These are phyloP conservation scores for Fusarium vanettenii DNA, from an alignment of 2,329 filamentous ascomycete genomes.

Conservation along the genomic window DNA sequence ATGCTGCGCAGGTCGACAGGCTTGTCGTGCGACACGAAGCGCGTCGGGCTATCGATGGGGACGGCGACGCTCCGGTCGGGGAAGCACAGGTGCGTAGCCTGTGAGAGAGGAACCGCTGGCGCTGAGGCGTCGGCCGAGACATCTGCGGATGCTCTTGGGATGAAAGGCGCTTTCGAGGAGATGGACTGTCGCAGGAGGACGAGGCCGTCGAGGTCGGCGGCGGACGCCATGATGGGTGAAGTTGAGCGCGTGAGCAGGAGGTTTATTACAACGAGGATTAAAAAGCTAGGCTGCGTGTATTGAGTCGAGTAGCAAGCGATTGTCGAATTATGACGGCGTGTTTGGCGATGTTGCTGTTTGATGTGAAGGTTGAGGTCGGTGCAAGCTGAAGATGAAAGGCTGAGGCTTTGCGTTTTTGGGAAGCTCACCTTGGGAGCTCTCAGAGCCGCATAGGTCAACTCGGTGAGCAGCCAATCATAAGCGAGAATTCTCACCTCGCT, in stretches of 20 bases:
- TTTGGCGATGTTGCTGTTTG: slow-evolving; percentile 4
- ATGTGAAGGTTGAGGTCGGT: slow-evolving; percentile 5
- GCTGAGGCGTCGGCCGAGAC: slow-evolving; percentile 71
- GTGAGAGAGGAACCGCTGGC: slow-evolving; percentile 73
- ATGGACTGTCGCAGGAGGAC: slow-evolving; percentile 87
- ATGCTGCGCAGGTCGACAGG: slow-evolving; percentile 91
- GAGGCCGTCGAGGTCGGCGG: slow-evolving; percentile 78
- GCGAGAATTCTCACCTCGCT: not conserved
- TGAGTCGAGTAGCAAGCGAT: not conserved
- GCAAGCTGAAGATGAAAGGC: slow-evolving; percentile 40
- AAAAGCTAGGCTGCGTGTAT: not conserved
- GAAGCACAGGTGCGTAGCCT: slow-evolving; percentile 85
- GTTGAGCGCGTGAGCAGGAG: slow-evolving; percentile 4
- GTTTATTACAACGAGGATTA: not conserved
- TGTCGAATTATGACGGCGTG: not conserved
- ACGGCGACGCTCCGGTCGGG: slow-evolving; percentile 71
- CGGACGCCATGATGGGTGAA: slow-evolving; percentile 61
- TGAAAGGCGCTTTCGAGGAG: slow-evolving; percentile 73
- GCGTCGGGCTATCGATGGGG: slow-evolving; percentile 79
- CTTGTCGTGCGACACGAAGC: slow-evolving; percentile 83
- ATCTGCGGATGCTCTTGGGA: slow-evolving; percentile 79
- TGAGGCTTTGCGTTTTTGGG: slow-evolving; percentile 39
- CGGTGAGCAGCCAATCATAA: slow-evolving; percentile 34
- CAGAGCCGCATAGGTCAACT: not conserved
- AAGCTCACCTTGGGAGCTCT: slow-evolving; percentile 26